These are phyloP conservation scores for Plectosphaerella plurivora DNA, from an alignment of 2,329 filamentous ascomycete genomes.

Conservation along the genomic window DNA sequence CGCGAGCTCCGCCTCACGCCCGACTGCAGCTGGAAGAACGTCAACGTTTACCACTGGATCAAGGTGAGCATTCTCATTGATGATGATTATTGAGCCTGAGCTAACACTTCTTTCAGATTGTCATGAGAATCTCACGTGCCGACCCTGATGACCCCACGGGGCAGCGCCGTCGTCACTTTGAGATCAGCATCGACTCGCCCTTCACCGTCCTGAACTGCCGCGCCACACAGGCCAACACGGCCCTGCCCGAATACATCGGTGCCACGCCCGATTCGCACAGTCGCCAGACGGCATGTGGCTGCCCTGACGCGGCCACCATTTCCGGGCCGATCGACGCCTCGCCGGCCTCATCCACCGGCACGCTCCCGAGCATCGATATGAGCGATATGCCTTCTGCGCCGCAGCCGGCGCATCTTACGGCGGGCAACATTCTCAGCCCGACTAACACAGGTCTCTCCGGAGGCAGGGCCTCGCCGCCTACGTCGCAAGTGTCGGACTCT, in stretches of 20 bases:
- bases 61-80: slow-evolving; percentile 55
- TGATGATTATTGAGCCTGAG: background rate
- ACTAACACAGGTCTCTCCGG: slow-evolving; percentile 13
- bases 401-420: slow-evolving; percentile 50
- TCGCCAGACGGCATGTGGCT: slow-evolving; percentile 47
- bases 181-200: slow-evolving; percentile 94
- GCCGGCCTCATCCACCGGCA: slow-evolving; percentile 57
- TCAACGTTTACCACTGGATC: slow-evolving; percentile 94
- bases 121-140: slow-evolving; percentile 83
- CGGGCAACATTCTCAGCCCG: slow-evolving; percentile 3
- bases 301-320: slow-evolving; percentile 52
- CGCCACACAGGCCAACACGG: slow-evolving; percentile 86
- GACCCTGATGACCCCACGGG: slow-evolving; percentile 70
- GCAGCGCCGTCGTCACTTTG: slow-evolving; percentile 79
- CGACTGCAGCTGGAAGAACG: slow-evolving; percentile 90
- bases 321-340: slow-evolving; percentile 58
- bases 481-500: slow-evolving; percentile 5
- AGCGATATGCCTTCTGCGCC: slow-evolving; percentile 41
- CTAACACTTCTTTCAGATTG: slow-evolving; percentile 54
- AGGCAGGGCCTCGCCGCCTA: slow-evolving; percentile 5
- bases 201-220: slow-evolving; percentile 91
- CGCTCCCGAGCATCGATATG: slow-evolving; percentile 34
- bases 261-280: slow-evolving; percentile 23
- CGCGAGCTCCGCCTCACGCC: slow-evolving; percentile 66
- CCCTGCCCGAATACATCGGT: slow-evolving; percentile 70